Conservation (phyloP, 176 grass and related monocot genomes). For the Cocos nucifera region DNA sequence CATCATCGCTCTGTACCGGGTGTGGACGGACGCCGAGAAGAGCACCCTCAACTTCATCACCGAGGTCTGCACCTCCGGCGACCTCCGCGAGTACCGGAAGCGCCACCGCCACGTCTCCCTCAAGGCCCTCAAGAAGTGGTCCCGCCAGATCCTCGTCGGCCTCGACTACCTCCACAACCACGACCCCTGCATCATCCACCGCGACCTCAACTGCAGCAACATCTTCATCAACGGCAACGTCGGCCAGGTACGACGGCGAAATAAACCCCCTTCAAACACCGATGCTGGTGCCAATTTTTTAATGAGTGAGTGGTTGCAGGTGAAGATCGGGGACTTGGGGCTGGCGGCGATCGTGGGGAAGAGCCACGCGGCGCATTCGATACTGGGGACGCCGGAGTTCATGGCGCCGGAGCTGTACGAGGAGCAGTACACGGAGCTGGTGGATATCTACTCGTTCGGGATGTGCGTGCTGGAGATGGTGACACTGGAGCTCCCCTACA, state of each 20-base stretch:
- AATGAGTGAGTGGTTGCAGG: constrained; percentile 13
- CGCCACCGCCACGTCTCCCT: constrained; percentile 77
- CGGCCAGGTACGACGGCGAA: constrained; percentile 43
- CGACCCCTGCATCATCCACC: constrained; percentile 94
- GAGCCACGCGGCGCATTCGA: constrained; percentile 66
- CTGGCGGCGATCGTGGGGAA: constrained; percentile 80
- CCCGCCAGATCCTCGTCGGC: constrained; percentile 62
- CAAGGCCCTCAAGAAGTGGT: constrained; percentile 96
- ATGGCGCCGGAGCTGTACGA: constrained; percentile 97
- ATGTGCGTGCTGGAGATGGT: constrained; percentile 98
- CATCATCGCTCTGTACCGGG: constrained; percentile 75
- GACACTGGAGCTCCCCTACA: constrained; percentile 86
- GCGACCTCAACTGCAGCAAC: constrained; percentile 97
- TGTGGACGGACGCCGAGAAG: constrained; percentile 53
- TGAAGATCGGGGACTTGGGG: constrained; percentile 94
- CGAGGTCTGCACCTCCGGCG: constrained; percentile 83
- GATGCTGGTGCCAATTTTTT: no score
- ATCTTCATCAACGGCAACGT: constrained; percentile 98
- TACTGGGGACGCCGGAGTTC: constrained; percentile 93
- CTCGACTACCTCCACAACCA: constrained; percentile 81
- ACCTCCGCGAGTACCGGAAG: constrained; percentile 70
- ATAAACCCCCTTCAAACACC: no score
- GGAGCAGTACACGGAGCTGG: constrained; percentile 88
- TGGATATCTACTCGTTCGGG: constrained; percentile 94
- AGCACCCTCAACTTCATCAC: constrained; percentile 96